Evolutionary conservation across 1,284 basidiomycete species (phyloP).

Genomic region (Takashimella koratensis): DNA sequence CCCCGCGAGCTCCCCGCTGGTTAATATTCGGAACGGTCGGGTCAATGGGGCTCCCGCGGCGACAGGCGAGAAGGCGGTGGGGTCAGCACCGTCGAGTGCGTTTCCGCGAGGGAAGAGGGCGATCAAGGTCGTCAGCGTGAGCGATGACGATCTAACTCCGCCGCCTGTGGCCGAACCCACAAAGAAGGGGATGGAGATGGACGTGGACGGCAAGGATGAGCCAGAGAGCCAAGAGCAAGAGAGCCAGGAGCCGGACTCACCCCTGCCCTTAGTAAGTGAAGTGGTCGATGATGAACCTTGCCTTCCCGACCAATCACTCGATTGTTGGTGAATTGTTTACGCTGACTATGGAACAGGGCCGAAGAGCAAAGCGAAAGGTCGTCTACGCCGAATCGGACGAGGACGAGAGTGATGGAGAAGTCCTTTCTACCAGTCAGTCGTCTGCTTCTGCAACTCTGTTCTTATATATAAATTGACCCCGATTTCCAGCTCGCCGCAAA

Average conservation of each 20-base stretch:
- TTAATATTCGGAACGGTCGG: background rate
- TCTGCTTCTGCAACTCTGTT: too few species aligned
- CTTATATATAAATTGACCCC: too few species aligned
- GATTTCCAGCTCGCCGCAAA: background rate
- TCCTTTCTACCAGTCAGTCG: background rate
- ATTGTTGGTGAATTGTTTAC: background rate
- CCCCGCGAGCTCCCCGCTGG: conserved; percentile 24
- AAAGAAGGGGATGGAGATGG: conserved; percentile 16
- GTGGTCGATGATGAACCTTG: too few species aligned
- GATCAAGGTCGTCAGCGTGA: conserved; percentile 10
- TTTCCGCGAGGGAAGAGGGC: background rate
- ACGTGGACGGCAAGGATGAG: conserved; percentile 24
- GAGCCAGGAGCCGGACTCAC: background rate
- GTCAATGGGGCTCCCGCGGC: too few species aligned
- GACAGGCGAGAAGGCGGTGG: too few species aligned
- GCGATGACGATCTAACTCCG: conserved; percentile 25
- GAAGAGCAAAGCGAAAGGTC: conserved; percentile 44
- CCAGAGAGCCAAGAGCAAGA: too few species aligned
- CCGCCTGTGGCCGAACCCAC: conserved; percentile 17
- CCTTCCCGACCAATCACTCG: conserved; percentile 23
- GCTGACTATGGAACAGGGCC: conserved; percentile 13
- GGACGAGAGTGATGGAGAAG: conserved; percentile 24
- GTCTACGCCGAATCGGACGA: conserved; percentile 46
- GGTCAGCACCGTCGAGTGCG: too few species aligned
- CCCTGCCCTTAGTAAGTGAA: conserved; percentile 1